Percentiles rank a stretch among this genome's conserved stretches.
phyloP scores from a whole-genome alignment of 441 rosid genomes.

The Erysimum pusillum region DNA sequence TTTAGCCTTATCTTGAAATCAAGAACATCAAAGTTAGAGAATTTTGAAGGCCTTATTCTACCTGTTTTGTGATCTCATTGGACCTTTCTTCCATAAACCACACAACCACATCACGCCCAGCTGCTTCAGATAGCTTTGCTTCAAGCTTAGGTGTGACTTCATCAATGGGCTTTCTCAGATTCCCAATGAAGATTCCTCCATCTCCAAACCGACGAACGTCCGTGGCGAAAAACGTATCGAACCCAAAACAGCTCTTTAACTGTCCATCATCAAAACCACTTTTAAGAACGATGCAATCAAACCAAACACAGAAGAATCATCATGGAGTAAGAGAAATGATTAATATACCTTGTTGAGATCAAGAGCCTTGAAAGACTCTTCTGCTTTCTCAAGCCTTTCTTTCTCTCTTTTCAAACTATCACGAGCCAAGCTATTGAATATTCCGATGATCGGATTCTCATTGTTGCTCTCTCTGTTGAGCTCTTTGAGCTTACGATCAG shows the following conservation, averaged over 20 bases:
- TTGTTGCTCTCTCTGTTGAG: conserved; percentile 65
- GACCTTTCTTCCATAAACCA: conserved; percentile 97
- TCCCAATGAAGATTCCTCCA: conserved; percentile 93
- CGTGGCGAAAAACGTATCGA: conserved; percentile 86
- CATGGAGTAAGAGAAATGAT: conserved; percentile 2
- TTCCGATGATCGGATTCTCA: conserved; percentile 60
- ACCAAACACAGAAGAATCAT: conserved; percentile 4
- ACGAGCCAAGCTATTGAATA: conserved; percentile 67
- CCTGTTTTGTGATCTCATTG: conserved; percentile 89
- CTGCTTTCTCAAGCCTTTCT: conserved; percentile 84
- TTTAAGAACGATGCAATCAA: conserved; percentile 14
- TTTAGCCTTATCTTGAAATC: conserved; percentile 5
- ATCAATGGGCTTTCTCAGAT: conserved; percentile 77
- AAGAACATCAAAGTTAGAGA: neutral
- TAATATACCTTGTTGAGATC: conserved; percentile 84
- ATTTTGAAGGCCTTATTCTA: conserved; percentile 22
- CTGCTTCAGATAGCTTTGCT: conserved; percentile 84
- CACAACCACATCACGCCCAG: conserved; percentile 81
- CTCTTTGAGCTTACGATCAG: conserved; percentile 88
- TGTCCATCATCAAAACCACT: conserved; percentile 50
- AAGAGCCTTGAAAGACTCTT: conserved; percentile 85
- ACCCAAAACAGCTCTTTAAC: conserved; percentile 89
- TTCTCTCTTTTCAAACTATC: conserved; percentile 73
- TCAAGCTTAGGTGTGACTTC: conserved; percentile 86
- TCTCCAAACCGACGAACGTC: conserved; percentile 95